Conservation (phyloP, 257 asterid species). For the Cynanchum wilfordii region DNA sequence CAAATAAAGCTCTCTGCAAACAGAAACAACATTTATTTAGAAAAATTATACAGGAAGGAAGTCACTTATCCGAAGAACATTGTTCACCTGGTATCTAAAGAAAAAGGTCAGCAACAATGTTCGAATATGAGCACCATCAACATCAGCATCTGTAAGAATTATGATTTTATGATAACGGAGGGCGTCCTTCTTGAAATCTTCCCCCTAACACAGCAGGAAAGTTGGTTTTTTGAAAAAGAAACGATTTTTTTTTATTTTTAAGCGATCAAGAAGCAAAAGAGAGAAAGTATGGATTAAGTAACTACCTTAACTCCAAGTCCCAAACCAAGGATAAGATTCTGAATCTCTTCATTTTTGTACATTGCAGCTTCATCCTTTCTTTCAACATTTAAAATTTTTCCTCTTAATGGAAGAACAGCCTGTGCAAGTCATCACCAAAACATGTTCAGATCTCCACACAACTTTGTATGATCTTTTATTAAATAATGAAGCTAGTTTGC, state of each 20-base stretch:
- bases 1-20: constrained; percentile 87
- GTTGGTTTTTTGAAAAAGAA: constrained; percentile 22
- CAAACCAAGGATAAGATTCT: constrained; percentile 88
- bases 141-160: constrained; percentile 95
- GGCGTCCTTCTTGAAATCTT: constrained; percentile 78
- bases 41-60: constrained; percentile 9
- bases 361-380: constrained; percentile 96
- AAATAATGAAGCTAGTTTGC: background rate
- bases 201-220: constrained; percentile 56
- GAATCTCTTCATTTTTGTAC: constrained; percentile 98
- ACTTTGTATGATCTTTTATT: background rate
- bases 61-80: constrained; percentile 3
- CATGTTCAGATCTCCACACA: constrained; percentile 12
- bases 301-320: constrained; percentile 98
- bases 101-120: constrained; percentile 87
- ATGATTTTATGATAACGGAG: constrained; percentile 98
- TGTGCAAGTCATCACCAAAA: constrained; percentile 43
- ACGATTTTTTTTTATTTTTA: background rate
- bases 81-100: constrained; percentile 84
- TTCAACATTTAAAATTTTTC: constrained; percentile 93
- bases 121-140: constrained; percentile 98
- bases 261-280: constrained; percentile 10
- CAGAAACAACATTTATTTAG: constrained; percentile 25
- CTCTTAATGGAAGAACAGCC: constrained; percentile 98
- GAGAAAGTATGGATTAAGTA: constrained; percentile 5